These are phyloP conservation scores for Phaffia tasmanica DNA, from an alignment of 768 basidiomycete species.

Conservation along the genomic window DNA sequence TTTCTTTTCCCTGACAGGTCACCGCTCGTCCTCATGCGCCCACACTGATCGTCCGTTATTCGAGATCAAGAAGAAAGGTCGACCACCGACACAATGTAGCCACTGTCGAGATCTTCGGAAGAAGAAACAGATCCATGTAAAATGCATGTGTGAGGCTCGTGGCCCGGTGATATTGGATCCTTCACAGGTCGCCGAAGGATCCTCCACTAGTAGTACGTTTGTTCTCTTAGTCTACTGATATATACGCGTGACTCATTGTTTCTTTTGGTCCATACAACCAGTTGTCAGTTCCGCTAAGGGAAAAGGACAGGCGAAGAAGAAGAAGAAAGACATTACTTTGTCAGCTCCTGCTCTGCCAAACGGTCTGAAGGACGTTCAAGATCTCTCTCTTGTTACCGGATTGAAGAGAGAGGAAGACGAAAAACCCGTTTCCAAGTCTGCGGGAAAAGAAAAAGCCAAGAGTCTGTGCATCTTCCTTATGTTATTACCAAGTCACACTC, in stretches of 20 bases:
- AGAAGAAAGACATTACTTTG: constrained; percentile 18
- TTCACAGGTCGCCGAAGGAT: constrained; percentile 8
- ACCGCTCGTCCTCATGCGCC: constrained; percentile 21
- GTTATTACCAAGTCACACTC: not conserved
- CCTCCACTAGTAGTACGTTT: not conserved
- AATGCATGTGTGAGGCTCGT: constrained; percentile 20
- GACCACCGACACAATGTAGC: constrained; percentile 20
- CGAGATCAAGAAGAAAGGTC: constrained; percentile 21
- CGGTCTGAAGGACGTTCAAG: constrained; percentile 24
- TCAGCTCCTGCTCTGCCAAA: constrained; percentile 18
- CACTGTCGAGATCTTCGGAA: constrained; percentile 26
- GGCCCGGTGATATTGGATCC: not conserved
- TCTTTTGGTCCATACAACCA: not conserved
- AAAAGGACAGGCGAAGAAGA: constrained; percentile 3
- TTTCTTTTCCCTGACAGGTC: not conserved
- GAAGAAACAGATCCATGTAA: constrained; percentile 23
- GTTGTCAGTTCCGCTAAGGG: not conserved
- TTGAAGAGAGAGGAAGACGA: constrained; percentile 15
- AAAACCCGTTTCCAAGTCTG: not conserved
- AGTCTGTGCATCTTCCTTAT: not conserved
- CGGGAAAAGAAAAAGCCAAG: no score
- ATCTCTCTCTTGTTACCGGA: not conserved
- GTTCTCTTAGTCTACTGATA: constrained; percentile 1
- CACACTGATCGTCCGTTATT: constrained; percentile 20
- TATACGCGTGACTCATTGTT: not conserved